Evolutionary conservation across 176 grass and related monocot species (phyloP).

Genomic region (Cocos nucifera): DNA sequence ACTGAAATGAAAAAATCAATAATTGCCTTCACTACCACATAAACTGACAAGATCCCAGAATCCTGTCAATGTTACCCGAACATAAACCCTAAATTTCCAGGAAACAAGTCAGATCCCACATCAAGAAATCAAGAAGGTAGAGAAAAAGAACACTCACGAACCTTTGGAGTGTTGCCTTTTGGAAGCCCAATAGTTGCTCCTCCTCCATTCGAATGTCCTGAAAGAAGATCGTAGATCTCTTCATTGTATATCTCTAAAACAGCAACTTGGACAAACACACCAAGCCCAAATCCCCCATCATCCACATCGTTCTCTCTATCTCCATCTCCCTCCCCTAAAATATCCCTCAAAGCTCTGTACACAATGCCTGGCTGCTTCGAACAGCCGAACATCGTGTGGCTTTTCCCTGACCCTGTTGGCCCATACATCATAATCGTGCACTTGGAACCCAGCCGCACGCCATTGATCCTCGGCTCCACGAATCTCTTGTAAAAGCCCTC

Average conservation of each 20-base stretch:
- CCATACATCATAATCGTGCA: slow-evolving; percentile 4
- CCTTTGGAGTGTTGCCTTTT: slow-evolving; percentile 60
- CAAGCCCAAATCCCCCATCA: slow-evolving; percentile 35
- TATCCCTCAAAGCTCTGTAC: background rate
- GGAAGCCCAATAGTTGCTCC: slow-evolving; percentile 1
- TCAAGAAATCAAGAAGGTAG: background rate
- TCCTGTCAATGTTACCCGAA: no score
- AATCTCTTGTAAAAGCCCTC: background rate
- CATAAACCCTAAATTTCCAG: no score
- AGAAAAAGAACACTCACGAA: slow-evolving; percentile 7
- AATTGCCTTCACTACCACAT: no score
- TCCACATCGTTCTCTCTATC: slow-evolving; percentile 1
- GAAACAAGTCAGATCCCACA: background rate
- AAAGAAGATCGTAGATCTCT: slow-evolving; percentile 81
- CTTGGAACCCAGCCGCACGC: background rate
- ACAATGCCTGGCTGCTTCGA: background rate
- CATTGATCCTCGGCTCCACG: background rate
- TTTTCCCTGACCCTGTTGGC: background rate
- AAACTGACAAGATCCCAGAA: background rate
- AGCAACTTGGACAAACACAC: slow-evolving; percentile 52
- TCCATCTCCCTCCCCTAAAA: background rate
- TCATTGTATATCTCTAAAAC: slow-evolving; percentile 92
- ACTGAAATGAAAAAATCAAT: no score
- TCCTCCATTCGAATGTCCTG: slow-evolving; percentile 22
- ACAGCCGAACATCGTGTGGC: background rate